A percentile compares a stretch with the other conserved stretches of the same genome.
Evolutionary conservation across 805 yeast species (phyloP).

Genomic region (Nakazawaea wyomingensis): DNA sequence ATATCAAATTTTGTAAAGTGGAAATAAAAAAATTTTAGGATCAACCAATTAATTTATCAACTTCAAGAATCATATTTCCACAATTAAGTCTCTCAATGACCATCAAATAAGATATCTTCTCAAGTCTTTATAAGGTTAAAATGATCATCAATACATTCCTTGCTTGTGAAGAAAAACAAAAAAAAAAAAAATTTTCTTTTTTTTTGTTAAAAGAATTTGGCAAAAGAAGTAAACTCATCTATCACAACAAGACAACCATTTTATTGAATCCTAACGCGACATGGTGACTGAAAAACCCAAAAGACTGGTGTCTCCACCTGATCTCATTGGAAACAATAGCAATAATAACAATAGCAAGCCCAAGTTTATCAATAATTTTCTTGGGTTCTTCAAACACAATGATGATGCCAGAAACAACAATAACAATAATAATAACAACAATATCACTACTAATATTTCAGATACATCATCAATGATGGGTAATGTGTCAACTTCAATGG

Average conservation of each 20-base stretch:
- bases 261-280: background rate
- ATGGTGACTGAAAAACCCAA: background rate
- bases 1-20: too few relatives aligned
- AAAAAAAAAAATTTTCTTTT: background rate
- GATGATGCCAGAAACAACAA: too few relatives aligned
- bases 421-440: too few relatives aligned
- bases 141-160: too few relatives aligned
- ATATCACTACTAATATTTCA: too few relatives aligned
- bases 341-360: background rate
- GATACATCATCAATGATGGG: background rate
- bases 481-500: constrained; percentile 2
- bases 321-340: background rate
- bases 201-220: background rate
- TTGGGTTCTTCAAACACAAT: background rate
- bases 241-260: background rate
- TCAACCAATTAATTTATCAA: too few relatives aligned
- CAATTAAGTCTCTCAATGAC: too few relatives aligned
- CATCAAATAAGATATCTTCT: too few relatives aligned
- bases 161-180: too few relatives aligned
- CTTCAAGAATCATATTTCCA: too few relatives aligned
- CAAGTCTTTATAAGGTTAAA: too few relatives aligned
- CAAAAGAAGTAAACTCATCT: background rate
- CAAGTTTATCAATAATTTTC: background rate
- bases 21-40: too few relatives aligned
- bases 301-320: constrained; percentile 1